Conservation (phyloP, 1,284 basidiomycete species). For the Sporisorium iseilematis-ciliati region DNA sequence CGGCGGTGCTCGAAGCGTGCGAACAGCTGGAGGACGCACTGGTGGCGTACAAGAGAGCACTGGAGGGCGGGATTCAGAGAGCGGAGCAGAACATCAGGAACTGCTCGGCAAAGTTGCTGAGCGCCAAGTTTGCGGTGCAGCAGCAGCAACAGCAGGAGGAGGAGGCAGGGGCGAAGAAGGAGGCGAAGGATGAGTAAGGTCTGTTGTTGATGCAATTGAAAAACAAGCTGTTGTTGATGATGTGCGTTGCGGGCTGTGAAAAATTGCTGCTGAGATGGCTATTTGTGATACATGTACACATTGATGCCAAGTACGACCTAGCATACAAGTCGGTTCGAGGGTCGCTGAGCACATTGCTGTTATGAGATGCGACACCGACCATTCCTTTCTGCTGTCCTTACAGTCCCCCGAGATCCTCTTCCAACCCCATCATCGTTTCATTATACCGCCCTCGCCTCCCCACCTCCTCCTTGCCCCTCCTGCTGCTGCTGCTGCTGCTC, state of each 20-base stretch:
- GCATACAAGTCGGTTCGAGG: no score
- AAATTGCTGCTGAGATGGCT: no score
- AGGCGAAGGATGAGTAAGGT: not conserved
- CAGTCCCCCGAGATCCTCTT: no score
- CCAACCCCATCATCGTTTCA: no score
- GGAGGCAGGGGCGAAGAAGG: conserved; percentile 10
- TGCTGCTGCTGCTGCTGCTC: not conserved
- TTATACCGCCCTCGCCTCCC: not conserved
- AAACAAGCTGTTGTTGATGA: not conserved
- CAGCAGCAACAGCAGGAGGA: conserved; percentile 32
- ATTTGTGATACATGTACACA: no score
- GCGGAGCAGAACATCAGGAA: conserved; percentile 88
- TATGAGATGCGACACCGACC: no score
- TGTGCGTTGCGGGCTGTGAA: no score
- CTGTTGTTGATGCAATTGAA: not conserved
- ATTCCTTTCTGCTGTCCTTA: no score
- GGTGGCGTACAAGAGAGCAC: conserved; percentile 81
- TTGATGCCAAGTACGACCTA: no score
- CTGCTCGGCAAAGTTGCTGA: conserved; percentile 75
- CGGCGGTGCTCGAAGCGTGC: conserved; percentile 88
- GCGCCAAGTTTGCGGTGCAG: conserved; percentile 43
- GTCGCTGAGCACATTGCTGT: no score
- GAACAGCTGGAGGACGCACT: conserved; percentile 84
- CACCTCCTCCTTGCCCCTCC: no score
- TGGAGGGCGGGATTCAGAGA: conserved; percentile 78